Conservation (phyloP, 148 eudicot species). For the Talinum fruticosum region DNA sequence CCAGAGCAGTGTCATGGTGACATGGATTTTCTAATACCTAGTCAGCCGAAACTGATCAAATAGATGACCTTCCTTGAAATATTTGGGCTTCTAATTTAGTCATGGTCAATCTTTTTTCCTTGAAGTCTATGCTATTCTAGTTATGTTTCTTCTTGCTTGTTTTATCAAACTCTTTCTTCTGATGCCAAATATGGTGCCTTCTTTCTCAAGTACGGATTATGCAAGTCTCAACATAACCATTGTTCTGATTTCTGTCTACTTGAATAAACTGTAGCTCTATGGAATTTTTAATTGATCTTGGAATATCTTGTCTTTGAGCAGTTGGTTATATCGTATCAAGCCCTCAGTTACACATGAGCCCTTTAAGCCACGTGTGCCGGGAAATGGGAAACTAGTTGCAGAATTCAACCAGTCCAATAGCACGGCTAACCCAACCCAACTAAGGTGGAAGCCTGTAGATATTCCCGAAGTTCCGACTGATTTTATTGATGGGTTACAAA, state of each 20-base stretch:
- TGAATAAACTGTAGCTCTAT: background rate
- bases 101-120: too few species aligned
- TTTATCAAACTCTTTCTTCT: too few species aligned
- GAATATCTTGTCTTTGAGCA: slow-evolving; percentile 24
- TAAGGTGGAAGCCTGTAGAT: slow-evolving; percentile 87
- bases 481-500: slow-evolving; percentile 79
- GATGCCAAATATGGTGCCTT: too few species aligned
- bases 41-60: too few species aligned
- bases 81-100: too few species aligned
- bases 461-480: slow-evolving; percentile 65
- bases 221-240: background rate
- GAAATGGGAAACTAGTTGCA: slow-evolving; percentile 67
- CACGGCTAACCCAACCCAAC: slow-evolving; percentile 84
- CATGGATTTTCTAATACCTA: too few species aligned
- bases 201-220: too few species aligned
- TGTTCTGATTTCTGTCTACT: background rate
- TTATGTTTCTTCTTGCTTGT: too few species aligned
- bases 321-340: slow-evolving; percentile 92
- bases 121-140: too few species aligned
- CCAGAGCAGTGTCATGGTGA: too few species aligned
- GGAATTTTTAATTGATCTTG: slow-evolving; percentile 1
- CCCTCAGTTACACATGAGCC: slow-evolving; percentile 99
- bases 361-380: slow-evolving; percentile 65
- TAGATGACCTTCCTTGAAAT: too few species aligned
- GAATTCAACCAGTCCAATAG: slow-evolving; percentile 78